phyloP scores from a whole-genome alignment of 1,139 yeast species.

The Scheffersomyces cryptocercus region DNA sequence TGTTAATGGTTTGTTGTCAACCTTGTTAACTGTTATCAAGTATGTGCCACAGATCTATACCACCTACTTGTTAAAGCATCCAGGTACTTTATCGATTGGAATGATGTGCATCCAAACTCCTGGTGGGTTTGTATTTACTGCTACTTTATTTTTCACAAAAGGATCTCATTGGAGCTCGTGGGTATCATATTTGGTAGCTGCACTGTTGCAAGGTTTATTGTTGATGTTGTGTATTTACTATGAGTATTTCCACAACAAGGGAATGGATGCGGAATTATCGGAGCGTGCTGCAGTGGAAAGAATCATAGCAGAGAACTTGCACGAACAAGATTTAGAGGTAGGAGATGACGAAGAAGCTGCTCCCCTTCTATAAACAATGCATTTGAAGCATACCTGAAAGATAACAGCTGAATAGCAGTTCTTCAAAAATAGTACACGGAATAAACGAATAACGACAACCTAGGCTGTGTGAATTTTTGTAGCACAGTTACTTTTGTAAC shows the following conservation, averaged over 20 bases:
- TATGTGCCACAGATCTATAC: constrained; percentile 81
- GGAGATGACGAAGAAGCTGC: background rate
- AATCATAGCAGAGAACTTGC: constrained; percentile 29
- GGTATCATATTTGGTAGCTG: constrained; percentile 78
- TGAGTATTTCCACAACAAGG: constrained; percentile 32
- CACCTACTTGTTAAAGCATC: constrained; percentile 67
- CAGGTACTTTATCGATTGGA: constrained; percentile 77
- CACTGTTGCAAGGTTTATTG: constrained; percentile 60
- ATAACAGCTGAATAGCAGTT: no score
- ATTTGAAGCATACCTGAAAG: no score
- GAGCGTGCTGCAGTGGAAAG: constrained; percentile 36
- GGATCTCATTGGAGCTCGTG: constrained; percentile 88
- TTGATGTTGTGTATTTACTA: constrained; percentile 53
- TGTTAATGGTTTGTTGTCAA: constrained; percentile 62
- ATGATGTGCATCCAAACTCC: constrained; percentile 92
- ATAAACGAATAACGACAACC: no score
- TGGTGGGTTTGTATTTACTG: constrained; percentile 81
- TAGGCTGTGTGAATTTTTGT: no score
- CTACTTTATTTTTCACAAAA: constrained; percentile 65
- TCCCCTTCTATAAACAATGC: background rate
- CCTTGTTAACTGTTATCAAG: constrained; percentile 64
- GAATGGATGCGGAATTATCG: constrained; percentile 27
- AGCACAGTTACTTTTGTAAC: no score
- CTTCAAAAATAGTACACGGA: no score
- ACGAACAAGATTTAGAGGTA: constrained; percentile 2